Evolutionary conservation across 2,329 filamentous ascomycete species (phyloP).

Genomic region (Verticillium longisporum): DNA sequence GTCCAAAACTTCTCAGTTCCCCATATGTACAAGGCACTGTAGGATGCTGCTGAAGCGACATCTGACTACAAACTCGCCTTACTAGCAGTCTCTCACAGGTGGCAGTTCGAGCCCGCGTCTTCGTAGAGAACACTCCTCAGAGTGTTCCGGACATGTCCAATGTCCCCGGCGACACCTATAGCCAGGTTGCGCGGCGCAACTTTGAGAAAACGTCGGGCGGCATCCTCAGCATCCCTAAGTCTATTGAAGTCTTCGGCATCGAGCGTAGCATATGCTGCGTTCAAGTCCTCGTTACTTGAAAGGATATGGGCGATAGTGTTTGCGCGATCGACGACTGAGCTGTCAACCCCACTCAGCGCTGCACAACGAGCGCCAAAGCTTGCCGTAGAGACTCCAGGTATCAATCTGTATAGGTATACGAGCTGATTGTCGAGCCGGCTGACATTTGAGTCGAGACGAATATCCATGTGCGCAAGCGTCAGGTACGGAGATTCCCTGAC

Average conservation of each 20-base stretch:
- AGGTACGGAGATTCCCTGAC: slow-evolving; percentile 45
- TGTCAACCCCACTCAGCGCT: slow-evolving; percentile 74
- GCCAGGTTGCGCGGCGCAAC: slow-evolving; percentile 4
- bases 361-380: slow-evolving; percentile 88
- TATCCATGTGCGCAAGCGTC: slow-evolving; percentile 64
- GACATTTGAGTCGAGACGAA: slow-evolving; percentile 50
- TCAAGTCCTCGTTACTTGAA: slow-evolving; percentile 68
- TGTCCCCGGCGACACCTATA: not conserved
- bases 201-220: slow-evolving; percentile 51
- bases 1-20: too few species aligned
- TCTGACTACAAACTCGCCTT: too few species aligned
- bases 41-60: too few species aligned
- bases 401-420: slow-evolving; percentile 67
- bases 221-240: slow-evolving; percentile 57
- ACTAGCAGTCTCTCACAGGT: too few species aligned
- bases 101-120: too few species aligned
- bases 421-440: slow-evolving; percentile 53
- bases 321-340: slow-evolving; percentile 65
- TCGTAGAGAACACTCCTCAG: not conserved
- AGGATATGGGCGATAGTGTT: slow-evolving; percentile 64
- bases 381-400: slow-evolving; percentile 60
- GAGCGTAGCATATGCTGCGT: slow-evolving; percentile 62
- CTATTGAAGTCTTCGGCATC: slow-evolving; percentile 55
- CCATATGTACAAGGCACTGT: too few species aligned
- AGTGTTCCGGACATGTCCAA: not conserved